Evolutionary conservation across 345 rosid genomes (phyloP).

Genomic region (Orychophragmus violaceus): DNA sequence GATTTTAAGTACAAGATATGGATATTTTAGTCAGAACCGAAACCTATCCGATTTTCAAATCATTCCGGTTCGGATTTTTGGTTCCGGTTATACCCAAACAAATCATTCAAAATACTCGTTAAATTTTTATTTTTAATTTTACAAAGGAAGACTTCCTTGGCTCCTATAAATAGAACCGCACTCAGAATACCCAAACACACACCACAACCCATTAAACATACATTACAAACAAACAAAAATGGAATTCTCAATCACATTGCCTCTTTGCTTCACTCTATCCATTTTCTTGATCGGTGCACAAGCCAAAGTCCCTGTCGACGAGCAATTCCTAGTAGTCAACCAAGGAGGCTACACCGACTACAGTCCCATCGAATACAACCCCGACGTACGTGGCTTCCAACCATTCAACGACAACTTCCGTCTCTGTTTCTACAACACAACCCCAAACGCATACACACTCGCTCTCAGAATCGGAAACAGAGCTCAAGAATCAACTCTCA

Average conservation of each 20-base stretch:
- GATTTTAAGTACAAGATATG: too few relatives aligned
- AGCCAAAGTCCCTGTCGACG: constrained; percentile 23
- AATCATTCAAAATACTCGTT: neutral
- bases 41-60: too few relatives aligned
- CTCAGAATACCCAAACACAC: neutral
- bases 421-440: constrained; percentile 56
- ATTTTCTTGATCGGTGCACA: neutral
- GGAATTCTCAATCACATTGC: neutral
- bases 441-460: constrained; percentile 52
- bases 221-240: neutral
- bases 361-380: constrained; percentile 27
- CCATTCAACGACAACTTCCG: constrained; percentile 38
- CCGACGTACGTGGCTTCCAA: constrained; percentile 25
- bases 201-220: neutral
- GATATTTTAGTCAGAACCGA: too few relatives aligned
- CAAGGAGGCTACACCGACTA: constrained; percentile 28
- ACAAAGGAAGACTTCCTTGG: neutral
- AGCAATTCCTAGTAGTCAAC: constrained; percentile 21
- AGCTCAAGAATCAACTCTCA: constrained; percentile 30
- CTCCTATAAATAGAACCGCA: neutral
- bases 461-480: constrained; percentile 43
- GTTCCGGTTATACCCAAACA: too few relatives aligned
- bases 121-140: too few relatives aligned
- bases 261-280: constrained; percentile 16
- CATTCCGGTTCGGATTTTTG: too few relatives aligned